Base-by-base conservation (phyloP, 2,329 filamentous ascomycete genomes). In the Aspergillus ochraceoroseus region DNA sequence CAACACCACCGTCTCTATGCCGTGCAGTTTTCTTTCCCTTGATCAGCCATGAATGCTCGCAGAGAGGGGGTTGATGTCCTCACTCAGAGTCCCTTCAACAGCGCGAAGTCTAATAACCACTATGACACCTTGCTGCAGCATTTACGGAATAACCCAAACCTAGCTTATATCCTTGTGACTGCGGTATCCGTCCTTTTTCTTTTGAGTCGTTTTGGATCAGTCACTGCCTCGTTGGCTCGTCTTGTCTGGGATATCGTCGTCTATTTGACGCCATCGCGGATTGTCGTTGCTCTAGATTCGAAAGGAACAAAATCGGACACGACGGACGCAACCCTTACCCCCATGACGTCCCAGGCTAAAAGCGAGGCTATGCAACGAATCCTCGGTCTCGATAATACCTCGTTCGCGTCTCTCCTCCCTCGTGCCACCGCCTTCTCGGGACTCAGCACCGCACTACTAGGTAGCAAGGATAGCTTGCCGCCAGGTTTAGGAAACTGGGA, bases 401-500 rank as follows among this genome's bases (percentile, higher is more conserved):
- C 79, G 9, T 74, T 79, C 26, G 72, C 76, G 52, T 79, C 72
- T 3, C 73, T 79, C 22, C 74, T 75, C 41, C 74, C 75, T 40
- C 72, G 75, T 13, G 61, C 80, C 2, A 71, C 69, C 26, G 74
- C 71, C 8, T 59, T 82, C 32, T 76, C 75, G 1, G 70, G 65
- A 27, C 66, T 84, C 72, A 34, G 74, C 71, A 63, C 54, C 29
- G 58, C 64, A 1, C 49, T 69, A 12, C 55, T 66, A 5, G 61
- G 66, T 11, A 54, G 43, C 30, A 58, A 56, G 25, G 61, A 64
- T 22, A 54, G 52, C 4, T 47, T 58, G 19, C 70, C 70, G 3
- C 64, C 71, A 4, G 92, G 92, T 0, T 69, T 96, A 38, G 87
- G 87, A 7, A 98, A 98, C 62, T 83, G 82, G 69, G 87, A 94